Evolutionary conservation across 495 filamentous ascomycete species (phyloP).

Genomic region (Hypoxylon fragiforme): DNA sequence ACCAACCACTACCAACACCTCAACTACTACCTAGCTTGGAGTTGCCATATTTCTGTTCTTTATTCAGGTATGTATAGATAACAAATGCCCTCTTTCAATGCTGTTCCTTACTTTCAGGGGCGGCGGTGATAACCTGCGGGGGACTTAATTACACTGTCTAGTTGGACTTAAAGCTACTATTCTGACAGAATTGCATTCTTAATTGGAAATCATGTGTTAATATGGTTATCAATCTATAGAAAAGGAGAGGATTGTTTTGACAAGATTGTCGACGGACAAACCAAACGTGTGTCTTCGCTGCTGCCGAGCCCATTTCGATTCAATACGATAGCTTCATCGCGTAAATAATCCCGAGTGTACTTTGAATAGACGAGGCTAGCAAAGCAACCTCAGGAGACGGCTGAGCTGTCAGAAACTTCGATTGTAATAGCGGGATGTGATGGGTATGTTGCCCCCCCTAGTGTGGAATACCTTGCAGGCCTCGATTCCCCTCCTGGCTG

Average conservation of each 20-base stretch:
- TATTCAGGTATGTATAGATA: conserved; percentile 22
- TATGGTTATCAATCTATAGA: conserved; percentile 24
- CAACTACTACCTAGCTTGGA: conserved; percentile 9
- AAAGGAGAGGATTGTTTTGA: conserved; percentile 18
- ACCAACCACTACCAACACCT: neutral
- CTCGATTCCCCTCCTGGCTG: neutral
- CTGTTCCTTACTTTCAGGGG: neutral
- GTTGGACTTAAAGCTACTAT: neutral
- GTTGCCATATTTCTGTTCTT: conserved; percentile 15
- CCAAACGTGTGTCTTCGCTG: neutral
- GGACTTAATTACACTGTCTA: conserved; percentile 15
- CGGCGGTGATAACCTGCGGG: conserved; percentile 1
- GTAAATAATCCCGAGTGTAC: conserved; percentile 7
- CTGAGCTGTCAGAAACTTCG: conserved; percentile 21
- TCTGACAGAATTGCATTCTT: conserved; percentile 16
- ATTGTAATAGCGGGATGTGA: conserved; percentile 30
- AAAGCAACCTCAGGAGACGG: conserved; percentile 7
- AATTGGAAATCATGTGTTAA: conserved; percentile 13
- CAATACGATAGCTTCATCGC: conserved; percentile 4
- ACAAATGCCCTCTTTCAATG: neutral
- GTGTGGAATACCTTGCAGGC: neutral
- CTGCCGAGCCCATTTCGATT: conserved; percentile 10
- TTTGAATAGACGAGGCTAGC: conserved; percentile 13
- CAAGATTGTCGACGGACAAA: conserved; percentile 9
- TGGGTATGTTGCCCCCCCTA: conserved; percentile 26